Evolutionary conservation across 1,139 yeast species (phyloP).

Genomic region (Suhomyces kunorum): DNA sequence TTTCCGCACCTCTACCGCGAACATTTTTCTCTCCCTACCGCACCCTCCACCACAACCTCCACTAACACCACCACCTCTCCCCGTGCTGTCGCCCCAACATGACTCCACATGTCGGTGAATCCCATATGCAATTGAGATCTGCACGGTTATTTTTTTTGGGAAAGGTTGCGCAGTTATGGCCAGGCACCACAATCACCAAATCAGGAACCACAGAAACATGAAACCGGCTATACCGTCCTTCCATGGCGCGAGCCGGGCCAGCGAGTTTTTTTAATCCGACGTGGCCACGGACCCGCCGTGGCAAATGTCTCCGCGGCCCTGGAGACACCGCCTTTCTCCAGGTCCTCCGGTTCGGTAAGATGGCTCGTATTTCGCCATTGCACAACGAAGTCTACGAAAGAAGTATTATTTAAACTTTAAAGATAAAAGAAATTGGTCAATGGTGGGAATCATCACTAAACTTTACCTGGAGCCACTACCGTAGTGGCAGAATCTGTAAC

Average conservation of each 20-base stretch:
- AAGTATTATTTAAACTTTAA: conserved; percentile 6
- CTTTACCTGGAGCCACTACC: neutral
- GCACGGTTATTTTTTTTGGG: conserved; percentile 4
- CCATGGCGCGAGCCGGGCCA: too few species aligned
- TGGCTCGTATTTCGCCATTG: conserved; percentile 2
- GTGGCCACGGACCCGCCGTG: too few species aligned
- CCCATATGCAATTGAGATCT: conserved; percentile 7
- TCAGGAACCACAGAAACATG: conserved; percentile 3
- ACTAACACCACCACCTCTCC: neutral
- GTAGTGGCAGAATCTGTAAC: neutral
- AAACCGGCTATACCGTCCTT: conserved; percentile 1
- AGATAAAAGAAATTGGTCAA: conserved; percentile 4
- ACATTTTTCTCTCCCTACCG: neutral
- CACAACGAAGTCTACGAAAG: conserved; percentile 1
- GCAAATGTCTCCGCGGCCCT: too few species aligned
- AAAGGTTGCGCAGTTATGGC: neutral
- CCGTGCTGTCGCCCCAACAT: neutral
- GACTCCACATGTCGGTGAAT: conserved; percentile 6
- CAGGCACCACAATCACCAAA: conserved; percentile 6
- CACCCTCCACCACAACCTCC: neutral
- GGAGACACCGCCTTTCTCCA: too few species aligned
- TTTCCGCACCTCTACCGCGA: neutral
- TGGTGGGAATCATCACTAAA: neutral
- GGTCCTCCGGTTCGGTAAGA: neutral
- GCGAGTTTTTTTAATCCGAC: too few species aligned